Percentiles rank a stretch among this genome's conserved stretches.
Evolutionary conservation across 768 basidiomycete species (phyloP).

Genomic region (Neoboletus brunneissimus): DNA sequence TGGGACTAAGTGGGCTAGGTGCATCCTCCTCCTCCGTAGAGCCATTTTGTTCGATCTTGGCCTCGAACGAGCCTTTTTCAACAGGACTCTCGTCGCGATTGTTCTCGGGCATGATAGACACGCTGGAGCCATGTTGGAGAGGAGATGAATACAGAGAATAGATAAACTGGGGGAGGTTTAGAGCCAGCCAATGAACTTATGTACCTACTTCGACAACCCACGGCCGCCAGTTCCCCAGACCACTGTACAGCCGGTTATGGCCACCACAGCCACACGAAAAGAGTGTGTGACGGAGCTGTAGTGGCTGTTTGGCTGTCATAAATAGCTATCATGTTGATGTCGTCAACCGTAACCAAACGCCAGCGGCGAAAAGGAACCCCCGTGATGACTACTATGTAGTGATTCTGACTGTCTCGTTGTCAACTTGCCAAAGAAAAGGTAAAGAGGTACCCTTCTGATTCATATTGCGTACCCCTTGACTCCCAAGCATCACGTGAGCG

Average conservation of each 20-base stretch:
- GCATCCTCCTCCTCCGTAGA: neutral
- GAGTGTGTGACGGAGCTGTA: too few relatives aligned
- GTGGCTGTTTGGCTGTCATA: too few relatives aligned
- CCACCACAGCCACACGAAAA: too few relatives aligned
- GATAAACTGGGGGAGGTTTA: neutral
- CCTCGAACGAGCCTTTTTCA: neutral
- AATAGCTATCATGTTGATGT: too few relatives aligned
- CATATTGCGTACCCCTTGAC: neutral
- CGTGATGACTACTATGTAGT: neutral
- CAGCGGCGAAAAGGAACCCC: neutral
- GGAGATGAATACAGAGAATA: neutral
- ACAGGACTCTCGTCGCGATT: neutral
- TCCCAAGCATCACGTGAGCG: neutral
- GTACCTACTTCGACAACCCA: neutral
- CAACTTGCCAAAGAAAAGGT: neutral
- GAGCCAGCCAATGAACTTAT: neutral
- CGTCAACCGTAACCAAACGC: too few relatives aligned
- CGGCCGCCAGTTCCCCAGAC: neutral
- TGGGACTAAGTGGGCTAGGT: constrained; percentile 16
- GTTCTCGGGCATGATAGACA: neutral
- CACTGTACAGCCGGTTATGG: too few relatives aligned
- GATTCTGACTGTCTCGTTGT: neutral
- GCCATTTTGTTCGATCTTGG: neutral
- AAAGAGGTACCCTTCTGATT: neutral
- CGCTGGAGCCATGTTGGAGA: neutral